Evolutionary conservation across 441 rosid species (phyloP).

Genomic region (Aleurites moluccanus): DNA sequence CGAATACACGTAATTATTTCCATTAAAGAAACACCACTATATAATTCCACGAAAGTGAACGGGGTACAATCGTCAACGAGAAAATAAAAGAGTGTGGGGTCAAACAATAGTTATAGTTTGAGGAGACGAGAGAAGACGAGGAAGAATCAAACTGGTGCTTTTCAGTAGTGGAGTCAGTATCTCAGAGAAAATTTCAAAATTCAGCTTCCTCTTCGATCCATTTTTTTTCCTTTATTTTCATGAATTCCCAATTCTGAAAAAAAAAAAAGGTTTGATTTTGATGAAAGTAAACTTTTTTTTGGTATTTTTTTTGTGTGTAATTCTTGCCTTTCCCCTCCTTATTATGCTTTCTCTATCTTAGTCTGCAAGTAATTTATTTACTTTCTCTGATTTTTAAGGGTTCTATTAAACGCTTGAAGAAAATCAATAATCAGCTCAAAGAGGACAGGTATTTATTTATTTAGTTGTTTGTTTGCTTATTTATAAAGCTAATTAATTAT

Average conservation of each 20-base stretch:
- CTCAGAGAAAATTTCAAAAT: neutral
- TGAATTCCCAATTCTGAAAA: neutral
- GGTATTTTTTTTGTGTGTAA: neutral
- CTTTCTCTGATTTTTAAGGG: neutral
- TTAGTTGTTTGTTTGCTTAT: neutral
- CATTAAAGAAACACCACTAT: no score
- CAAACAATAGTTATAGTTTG: neutral
- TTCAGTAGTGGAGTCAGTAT: neutral
- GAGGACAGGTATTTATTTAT: constrained; percentile 4
- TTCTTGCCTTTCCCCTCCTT: neutral
- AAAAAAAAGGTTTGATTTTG: neutral
- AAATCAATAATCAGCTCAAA: neutral
- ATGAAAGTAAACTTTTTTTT: neutral
- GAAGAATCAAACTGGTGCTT: constrained; percentile 9
- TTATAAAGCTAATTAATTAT: neutral
- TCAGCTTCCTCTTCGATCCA: neutral
- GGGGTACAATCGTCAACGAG: constrained; percentile 11
- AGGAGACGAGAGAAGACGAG: neutral
- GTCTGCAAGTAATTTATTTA: neutral
- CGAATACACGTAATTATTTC: no score
- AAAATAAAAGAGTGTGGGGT: neutral
- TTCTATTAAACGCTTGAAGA: neutral
- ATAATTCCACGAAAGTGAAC: neutral
- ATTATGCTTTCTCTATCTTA: neutral
- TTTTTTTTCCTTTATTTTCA: neutral